Conservation (phyloP, 2,329 filamentous ascomycete species). For the Fusarium chaquense region DNA sequence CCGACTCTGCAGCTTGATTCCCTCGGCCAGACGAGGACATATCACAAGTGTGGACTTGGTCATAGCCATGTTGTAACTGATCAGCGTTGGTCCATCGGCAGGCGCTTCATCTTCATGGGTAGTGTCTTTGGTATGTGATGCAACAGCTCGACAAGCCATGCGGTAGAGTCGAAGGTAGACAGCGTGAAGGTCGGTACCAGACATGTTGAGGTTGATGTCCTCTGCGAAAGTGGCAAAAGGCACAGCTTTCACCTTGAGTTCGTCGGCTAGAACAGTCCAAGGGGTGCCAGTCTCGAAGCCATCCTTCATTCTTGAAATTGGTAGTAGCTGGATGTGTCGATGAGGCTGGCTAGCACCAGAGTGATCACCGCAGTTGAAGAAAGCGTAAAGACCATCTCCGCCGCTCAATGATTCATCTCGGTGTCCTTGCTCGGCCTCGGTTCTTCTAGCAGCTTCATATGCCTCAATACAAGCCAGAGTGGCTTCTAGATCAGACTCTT, state of each 20-base stretch:
- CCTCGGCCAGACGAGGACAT: slow-evolving; percentile 67
- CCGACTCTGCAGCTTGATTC: slow-evolving; percentile 50
- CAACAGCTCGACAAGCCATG: slow-evolving; percentile 57
- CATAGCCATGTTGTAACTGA: slow-evolving; percentile 74
- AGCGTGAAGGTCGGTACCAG: slow-evolving; percentile 53
- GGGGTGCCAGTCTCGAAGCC: slow-evolving; percentile 55
- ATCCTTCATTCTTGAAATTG: slow-evolving; percentile 71
- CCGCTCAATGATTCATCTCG: slow-evolving; percentile 11
- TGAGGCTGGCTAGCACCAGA: slow-evolving; percentile 80
- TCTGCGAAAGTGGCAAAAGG: slow-evolving; percentile 62
- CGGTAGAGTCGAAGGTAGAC: slow-evolving; percentile 63
- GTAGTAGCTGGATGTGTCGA: slow-evolving; percentile 78
- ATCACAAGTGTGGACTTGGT: slow-evolving; percentile 66
- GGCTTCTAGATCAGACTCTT: slow-evolving; percentile 69
- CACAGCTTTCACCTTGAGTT: slow-evolving; percentile 48
- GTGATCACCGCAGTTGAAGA: slow-evolving; percentile 77
- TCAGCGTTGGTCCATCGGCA: slow-evolving; percentile 58
- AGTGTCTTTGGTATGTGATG: slow-evolving; percentile 12
- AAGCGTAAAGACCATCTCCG: slow-evolving; percentile 66
- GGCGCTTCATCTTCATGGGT: slow-evolving; percentile 41
- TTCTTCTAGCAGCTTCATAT: slow-evolving; percentile 55
- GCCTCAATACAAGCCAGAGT: slow-evolving; percentile 72
- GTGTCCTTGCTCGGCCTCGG: slow-evolving; percentile 2
- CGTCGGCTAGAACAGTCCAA: slow-evolving; percentile 65
- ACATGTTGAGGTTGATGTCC: slow-evolving; percentile 52